These are phyloP conservation scores for Paecilomyces variotii DNA, from an alignment of 2,329 filamentous ascomycete species.

Conservation along the genomic window DNA sequence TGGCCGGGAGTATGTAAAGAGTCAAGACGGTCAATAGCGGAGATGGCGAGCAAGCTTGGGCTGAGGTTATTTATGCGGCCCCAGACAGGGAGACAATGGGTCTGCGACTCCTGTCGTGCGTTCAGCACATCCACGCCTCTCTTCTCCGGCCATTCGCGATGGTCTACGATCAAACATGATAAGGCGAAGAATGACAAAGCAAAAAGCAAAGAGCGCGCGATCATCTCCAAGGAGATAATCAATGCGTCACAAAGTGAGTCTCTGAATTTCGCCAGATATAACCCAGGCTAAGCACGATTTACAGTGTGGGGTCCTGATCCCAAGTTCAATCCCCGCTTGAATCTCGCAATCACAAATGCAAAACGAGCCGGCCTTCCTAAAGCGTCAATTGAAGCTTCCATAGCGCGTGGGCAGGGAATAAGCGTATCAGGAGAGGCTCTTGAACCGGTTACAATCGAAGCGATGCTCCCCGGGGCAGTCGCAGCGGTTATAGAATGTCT, in stretches of 20 bases:
- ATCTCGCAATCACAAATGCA: slow-evolving; percentile 62
- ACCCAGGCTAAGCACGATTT: slow-evolving; percentile 6
- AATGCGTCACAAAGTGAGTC: slow-evolving; percentile 63
- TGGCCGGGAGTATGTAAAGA: slow-evolving; percentile 7
- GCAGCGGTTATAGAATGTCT: slow-evolving; percentile 78
- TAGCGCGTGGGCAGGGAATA: slow-evolving; percentile 80
- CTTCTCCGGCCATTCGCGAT: slow-evolving; percentile 74
- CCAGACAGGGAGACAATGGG: slow-evolving; percentile 3
- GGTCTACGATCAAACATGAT: slow-evolving; percentile 94
- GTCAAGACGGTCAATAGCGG: slow-evolving; percentile 2
- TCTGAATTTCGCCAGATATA: background rate
- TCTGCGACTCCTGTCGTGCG: slow-evolving; percentile 29
- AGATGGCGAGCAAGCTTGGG: slow-evolving; percentile 19
- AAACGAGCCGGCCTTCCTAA: slow-evolving; percentile 86
- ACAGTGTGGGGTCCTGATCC: slow-evolving; percentile 68
- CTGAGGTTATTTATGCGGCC: slow-evolving; percentile 12
- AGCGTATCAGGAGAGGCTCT: slow-evolving; percentile 66
- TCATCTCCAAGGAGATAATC: slow-evolving; percentile 64
- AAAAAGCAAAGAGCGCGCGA: slow-evolving; percentile 63
- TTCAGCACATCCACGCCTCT: slow-evolving; percentile 40
- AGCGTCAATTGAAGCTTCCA: slow-evolving; percentile 70
- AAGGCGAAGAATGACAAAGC: slow-evolving; percentile 74
- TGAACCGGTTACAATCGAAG: slow-evolving; percentile 72
- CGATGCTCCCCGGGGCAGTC: slow-evolving; percentile 64
- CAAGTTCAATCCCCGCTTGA: slow-evolving; percentile 66